A percentile compares a stretch with the other conserved stretches of the same genome.
These are phyloP conservation scores for Eutrema salsugineum DNA, from an alignment of 441 rosid species.

Conservation along the genomic window DNA sequence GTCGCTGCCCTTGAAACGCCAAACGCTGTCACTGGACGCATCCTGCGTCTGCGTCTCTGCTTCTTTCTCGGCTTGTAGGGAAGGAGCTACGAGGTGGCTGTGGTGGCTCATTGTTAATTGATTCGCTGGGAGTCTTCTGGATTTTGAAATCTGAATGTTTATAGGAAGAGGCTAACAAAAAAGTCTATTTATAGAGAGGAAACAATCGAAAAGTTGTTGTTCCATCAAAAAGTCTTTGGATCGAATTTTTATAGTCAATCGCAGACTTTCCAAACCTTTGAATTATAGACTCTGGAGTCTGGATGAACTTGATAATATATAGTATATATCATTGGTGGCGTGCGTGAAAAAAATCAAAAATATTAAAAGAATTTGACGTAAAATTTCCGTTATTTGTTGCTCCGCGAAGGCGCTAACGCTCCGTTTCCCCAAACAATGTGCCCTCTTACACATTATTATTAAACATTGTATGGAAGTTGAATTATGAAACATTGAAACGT, in stretches of 20 bases:
- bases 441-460: background rate
- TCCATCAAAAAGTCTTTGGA: background rate
- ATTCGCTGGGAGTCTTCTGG: background rate
- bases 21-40: background rate
- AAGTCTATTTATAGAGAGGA: background rate
- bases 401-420: background rate
- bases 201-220: background rate
- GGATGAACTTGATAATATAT: background rate
- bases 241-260: background rate
- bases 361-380: background rate
- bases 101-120: slow-evolving; percentile 10
- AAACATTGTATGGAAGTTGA: background rate
- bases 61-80: slow-evolving; percentile 3
- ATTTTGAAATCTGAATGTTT: background rate
- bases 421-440: background rate
- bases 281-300: slow-evolving; percentile 5
- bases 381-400: background rate
- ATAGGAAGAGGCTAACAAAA: background rate
- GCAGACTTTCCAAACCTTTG: slow-evolving; percentile 1
- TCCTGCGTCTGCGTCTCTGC: slow-evolving; percentile 9
- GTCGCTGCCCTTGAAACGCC: slow-evolving; percentile 34
- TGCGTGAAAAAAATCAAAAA: background rate
- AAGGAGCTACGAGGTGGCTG: slow-evolving; percentile 5
- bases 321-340: background rate
- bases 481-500: too few relatives aligned